Evolutionary conservation across 345 rosid genomes (phyloP).

Genomic region (Rhizophora mangle): DNA sequence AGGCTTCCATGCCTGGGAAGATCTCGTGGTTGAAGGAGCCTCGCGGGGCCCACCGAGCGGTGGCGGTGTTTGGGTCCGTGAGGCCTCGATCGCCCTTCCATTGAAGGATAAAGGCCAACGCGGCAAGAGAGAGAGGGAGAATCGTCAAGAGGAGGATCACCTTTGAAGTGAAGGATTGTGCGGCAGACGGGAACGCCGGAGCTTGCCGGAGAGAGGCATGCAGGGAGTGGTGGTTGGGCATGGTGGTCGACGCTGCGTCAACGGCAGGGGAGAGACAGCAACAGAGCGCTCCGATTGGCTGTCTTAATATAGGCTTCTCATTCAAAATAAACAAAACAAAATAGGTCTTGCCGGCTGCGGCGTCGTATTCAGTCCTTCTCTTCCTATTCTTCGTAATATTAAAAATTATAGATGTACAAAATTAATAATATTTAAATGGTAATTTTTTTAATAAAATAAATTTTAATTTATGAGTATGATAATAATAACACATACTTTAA

Average conservation of each 20-base stretch:
- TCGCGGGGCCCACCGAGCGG: slow-evolving; percentile 56
- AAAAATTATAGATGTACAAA: too few species aligned
- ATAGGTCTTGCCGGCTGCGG: too few species aligned
- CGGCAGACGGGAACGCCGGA: slow-evolving; percentile 40
- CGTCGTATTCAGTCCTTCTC: too few species aligned
- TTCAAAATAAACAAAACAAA: too few species aligned
- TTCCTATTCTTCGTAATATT: too few species aligned
- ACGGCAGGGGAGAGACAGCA: too few species aligned
- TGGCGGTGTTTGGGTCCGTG: slow-evolving; percentile 52
- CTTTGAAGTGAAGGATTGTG: slow-evolving; percentile 49
- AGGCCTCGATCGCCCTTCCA: slow-evolving; percentile 76
- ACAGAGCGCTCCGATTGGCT: too few species aligned
- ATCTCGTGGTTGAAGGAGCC: slow-evolving; percentile 60
- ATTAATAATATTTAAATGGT: too few species aligned
- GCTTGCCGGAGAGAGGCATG: slow-evolving; percentile 40
- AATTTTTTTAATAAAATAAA: too few species aligned
- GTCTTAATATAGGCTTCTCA: too few species aligned
- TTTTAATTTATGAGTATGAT: too few species aligned
- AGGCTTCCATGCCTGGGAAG: slow-evolving; percentile 88
- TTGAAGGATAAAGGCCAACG: slow-evolving; percentile 82
- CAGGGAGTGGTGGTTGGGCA: slow-evolving; percentile 58
- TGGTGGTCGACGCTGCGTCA: slow-evolving; percentile 21
- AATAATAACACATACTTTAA: too few species aligned
- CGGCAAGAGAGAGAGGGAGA: slow-evolving; percentile 83
- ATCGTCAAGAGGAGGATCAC: slow-evolving; percentile 74